phyloP scores from a whole-genome alignment of 805 yeast species.

The Priceomyces castillae region DNA sequence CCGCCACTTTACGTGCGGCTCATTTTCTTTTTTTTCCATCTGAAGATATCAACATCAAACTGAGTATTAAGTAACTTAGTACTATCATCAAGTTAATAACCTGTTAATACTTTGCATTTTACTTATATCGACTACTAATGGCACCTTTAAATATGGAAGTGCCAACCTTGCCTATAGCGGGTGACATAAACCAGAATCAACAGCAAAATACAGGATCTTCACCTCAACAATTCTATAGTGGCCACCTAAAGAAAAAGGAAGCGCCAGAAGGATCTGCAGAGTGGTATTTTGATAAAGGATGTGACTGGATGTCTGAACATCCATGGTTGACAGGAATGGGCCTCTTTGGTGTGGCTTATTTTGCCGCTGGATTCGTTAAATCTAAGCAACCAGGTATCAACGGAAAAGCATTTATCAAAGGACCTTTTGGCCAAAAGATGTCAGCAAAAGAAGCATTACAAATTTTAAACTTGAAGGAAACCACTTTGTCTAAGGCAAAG shows the following conservation, averaged over 20 bases:
- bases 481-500: slow-evolving; percentile 57
- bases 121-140: slow-evolving; percentile 8
- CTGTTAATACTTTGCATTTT: neutral
- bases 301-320: slow-evolving; percentile 65
- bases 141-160: slow-evolving; percentile 40
- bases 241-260: slow-evolving; percentile 39
- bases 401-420: slow-evolving; percentile 71
- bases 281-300: slow-evolving; percentile 60
- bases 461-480: slow-evolving; percentile 72
- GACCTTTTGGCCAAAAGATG: slow-evolving; percentile 93
- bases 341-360: slow-evolving; percentile 59
- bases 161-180: slow-evolving; percentile 57
- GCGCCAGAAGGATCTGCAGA: slow-evolving; percentile 51
- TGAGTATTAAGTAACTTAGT: neutral
- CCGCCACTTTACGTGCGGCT: neutral
- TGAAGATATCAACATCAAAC: neutral
- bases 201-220: slow-evolving; percentile 14
- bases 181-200: slow-evolving; percentile 34
- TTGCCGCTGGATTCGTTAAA: slow-evolving; percentile 66
- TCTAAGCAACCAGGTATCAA: slow-evolving; percentile 63
- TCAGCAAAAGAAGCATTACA: slow-evolving; percentile 82
- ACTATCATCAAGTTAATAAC: neutral
- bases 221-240: slow-evolving; percentile 26
- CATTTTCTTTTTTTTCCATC: slow-evolving; percentile 2
- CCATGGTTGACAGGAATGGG: slow-evolving; percentile 75